Conservation (phyloP, 139 green algal genomes). For the Mychonastes homosphaera region DNA sequence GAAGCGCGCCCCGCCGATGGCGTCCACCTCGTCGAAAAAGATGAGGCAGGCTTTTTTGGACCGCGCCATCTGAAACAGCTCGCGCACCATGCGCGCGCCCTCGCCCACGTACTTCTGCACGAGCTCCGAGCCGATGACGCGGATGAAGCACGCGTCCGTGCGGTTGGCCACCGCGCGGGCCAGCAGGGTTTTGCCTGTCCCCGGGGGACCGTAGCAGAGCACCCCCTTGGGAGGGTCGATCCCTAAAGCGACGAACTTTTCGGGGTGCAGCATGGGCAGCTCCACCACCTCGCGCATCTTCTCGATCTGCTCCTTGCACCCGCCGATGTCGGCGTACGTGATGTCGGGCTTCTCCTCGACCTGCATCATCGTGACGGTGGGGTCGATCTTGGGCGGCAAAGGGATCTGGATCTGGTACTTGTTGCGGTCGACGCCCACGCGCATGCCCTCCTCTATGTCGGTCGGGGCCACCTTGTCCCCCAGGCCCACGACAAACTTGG, state of each 20-base stretch:
- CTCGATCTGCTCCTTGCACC: constrained; percentile 96
- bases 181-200: constrained; percentile 94
- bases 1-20: constrained; percentile 92
- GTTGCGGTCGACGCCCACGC: constrained; percentile 92
- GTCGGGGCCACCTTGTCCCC: constrained; percentile 95
- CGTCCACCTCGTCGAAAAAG: constrained; percentile 98
- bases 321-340: constrained; percentile 92
- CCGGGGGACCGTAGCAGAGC: constrained; percentile 87
- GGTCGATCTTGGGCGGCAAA: constrained; percentile 97
- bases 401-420: constrained; percentile 99
- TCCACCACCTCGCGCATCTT: constrained; percentile 96
- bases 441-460: constrained; percentile 99
- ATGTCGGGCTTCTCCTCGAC: constrained; percentile 98
- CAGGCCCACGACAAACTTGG: constrained; percentile 98
- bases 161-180: constrained; percentile 93
- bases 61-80: constrained; percentile 93
- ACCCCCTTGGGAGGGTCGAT: constrained; percentile 99
- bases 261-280: constrained; percentile 94
- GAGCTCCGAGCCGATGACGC: constrained; percentile 95
- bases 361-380: constrained; percentile 99
- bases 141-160: constrained; percentile 98
- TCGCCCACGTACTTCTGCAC: constrained; percentile 99
- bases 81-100: constrained; percentile 92
- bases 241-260: constrained; percentile 95
- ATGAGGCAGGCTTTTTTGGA: constrained; percentile 98